Conservation (phyloP, 2,329 filamentous ascomycete genomes). For the Torrubiella hemipterigena region DNA sequence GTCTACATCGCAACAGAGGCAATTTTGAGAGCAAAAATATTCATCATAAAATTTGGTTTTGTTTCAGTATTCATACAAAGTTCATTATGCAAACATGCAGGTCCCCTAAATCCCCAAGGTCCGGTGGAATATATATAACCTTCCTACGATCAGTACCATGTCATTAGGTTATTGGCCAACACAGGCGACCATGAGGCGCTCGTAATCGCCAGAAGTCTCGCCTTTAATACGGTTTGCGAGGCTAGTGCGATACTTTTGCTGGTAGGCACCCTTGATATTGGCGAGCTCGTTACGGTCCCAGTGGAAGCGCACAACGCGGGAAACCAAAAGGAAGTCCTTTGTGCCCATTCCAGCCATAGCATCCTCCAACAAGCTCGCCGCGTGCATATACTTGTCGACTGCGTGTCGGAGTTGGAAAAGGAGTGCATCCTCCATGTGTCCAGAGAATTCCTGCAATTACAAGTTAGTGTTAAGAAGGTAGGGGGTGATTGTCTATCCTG, state of each 20-base stretch:
- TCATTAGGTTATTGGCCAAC: conserved; percentile 28
- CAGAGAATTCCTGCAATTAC: conserved; percentile 57
- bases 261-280: conserved; percentile 68
- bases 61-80: too few species aligned
- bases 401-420: conserved; percentile 68
- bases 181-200: conserved; percentile 62
- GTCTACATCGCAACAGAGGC: too few species aligned
- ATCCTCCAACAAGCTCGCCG: conserved; percentile 72
- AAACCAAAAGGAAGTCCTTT: conserved; percentile 68
- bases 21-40: too few species aligned
- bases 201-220: conserved; percentile 80
- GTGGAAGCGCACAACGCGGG: conserved; percentile 67
- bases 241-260: conserved; percentile 55
- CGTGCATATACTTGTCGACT: conserved; percentile 70
- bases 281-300: conserved; percentile 69
- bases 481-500: background rate
- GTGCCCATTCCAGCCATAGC: conserved; percentile 81
- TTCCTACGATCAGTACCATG: too few species aligned
- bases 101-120: too few species aligned
- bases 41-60: too few species aligned
- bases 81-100: too few species aligned
- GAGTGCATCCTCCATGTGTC: conserved; percentile 83
- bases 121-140: too few species aligned
- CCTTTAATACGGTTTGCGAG: conserved; percentile 59
- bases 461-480: conserved; percentile 3